Evolutionary conservation across 495 filamentous ascomycete species (phyloP).

Genomic region (Penicillium soppii): DNA sequence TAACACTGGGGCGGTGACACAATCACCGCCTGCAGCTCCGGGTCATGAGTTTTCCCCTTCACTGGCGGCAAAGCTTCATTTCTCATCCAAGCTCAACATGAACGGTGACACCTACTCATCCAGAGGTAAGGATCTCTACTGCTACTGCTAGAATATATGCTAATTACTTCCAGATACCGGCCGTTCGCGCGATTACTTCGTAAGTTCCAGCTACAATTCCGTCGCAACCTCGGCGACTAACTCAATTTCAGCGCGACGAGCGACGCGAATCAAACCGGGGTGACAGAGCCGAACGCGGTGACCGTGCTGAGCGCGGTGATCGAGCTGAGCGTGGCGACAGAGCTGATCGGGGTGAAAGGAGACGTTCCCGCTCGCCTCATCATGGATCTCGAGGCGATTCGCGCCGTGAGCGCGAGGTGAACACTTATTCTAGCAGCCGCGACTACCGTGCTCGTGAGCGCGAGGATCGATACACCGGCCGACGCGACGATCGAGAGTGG

Average conservation of each 20-base stretch:
- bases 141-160: not conserved
- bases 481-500: slow-evolving; percentile 50
- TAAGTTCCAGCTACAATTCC: slow-evolving; percentile 38
- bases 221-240: slow-evolving; percentile 30
- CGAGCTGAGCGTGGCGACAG: slow-evolving; percentile 29
- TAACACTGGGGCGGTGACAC: slow-evolving; percentile 26
- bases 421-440: slow-evolving; percentile 86
- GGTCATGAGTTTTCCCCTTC: slow-evolving; percentile 33
- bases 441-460: slow-evolving; percentile 89
- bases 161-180: slow-evolving; percentile 55
- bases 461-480: slow-evolving; percentile 73
- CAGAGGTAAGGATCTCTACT: slow-evolving; percentile 57
- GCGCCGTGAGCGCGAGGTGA: slow-evolving; percentile 69
- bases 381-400: slow-evolving; percentile 54
- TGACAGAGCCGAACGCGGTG: slow-evolving; percentile 48
- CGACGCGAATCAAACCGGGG: slow-evolving; percentile 51
- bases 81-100: slow-evolving; percentile 55
- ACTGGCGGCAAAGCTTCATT: slow-evolving; percentile 17
- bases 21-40: slow-evolving; percentile 16
- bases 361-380: slow-evolving; percentile 76
- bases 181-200: slow-evolving; percentile 73
- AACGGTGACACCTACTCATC: slow-evolving; percentile 85
- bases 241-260: slow-evolving; percentile 51
- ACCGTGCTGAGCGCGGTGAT: slow-evolving; percentile 12
- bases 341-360: slow-evolving; percentile 58